Evolutionary conservation across 768 basidiomycete genomes (phyloP), one percentile per base, ranked within the genome.

Genomic region (Naematelia encephala): DNA sequence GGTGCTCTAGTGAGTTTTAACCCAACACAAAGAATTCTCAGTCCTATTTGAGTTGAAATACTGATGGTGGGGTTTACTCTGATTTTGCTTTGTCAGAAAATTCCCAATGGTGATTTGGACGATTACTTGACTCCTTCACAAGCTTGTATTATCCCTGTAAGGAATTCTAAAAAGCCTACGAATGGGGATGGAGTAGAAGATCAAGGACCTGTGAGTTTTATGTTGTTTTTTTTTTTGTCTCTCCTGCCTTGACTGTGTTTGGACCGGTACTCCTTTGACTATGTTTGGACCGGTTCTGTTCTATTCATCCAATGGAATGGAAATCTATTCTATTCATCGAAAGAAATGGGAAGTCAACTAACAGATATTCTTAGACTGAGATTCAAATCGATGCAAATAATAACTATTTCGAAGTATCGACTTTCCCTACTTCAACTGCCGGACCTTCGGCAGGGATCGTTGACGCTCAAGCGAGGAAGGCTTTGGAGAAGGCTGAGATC

Each of bases 61-160:
- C 43, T 47, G 45, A 19, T 42, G n/a, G 60, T 11, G 50, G 58
- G 54, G 2, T 44, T 56, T 57, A 8, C 39, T 23, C 47, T 34
- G 13, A 21, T n/a, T 30, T 49, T 56, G 55, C 26, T 23, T 28
- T 28, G 53, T 3, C 61, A 92, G 90, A 92, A 88, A 8, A 80
- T 97, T 48, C 8, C 34, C n/a, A n/a, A n/a, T n/a, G 91, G 90
- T 19, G 93, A 94, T 78, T 82, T 98, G 51, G 97, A 97, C 76
- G 96, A 98, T 78, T 99, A 92, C 76, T 90, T 99, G 44, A 88
- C 90, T 0, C 96, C 96, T 1, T 88, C 91, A 1, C 94, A 97
- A 79, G 89, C 89, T 19, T 99, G 96, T 78, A 97, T 98, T 79
- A 96, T 97, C 72, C 94, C 96, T 0, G 91, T 98, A 22, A 82